These are phyloP conservation scores for Myxozyma monticola DNA, from an alignment of 805 yeast species.

Conservation along the genomic window DNA sequence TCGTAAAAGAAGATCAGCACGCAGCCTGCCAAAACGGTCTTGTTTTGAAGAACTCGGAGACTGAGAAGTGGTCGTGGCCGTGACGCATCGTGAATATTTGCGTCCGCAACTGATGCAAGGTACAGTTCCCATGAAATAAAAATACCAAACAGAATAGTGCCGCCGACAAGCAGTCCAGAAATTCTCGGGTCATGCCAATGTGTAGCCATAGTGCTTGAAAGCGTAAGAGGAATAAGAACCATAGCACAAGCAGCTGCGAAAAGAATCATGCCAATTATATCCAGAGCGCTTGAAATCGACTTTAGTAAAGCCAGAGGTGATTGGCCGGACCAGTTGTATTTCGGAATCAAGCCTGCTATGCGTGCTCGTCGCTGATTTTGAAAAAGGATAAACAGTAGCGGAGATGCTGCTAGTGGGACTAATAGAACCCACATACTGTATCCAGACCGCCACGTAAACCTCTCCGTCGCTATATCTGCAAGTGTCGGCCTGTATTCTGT, in stretches of 20 bases:
- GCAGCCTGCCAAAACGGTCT: constrained; percentile 68
- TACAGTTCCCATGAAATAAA: constrained; percentile 54
- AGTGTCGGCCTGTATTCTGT: constrained; percentile 27
- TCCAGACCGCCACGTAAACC: constrained; percentile 54
- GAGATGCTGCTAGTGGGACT: constrained; percentile 42
- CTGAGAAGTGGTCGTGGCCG: constrained; percentile 54
- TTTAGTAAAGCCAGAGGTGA: background rate
- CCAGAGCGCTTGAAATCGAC: constrained; percentile 48
- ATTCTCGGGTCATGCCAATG: constrained; percentile 56
- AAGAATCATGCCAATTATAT: constrained; percentile 56
- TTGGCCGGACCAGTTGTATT: constrained; percentile 14
- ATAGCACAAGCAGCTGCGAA: constrained; percentile 56
- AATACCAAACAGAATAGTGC: constrained; percentile 53
- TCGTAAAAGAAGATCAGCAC: constrained; percentile 54
- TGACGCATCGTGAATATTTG: constrained; percentile 9
- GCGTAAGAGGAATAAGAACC: constrained; percentile 63
- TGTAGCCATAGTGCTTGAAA: constrained; percentile 56
- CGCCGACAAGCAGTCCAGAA: constrained; percentile 61
- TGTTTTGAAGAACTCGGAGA: constrained; percentile 53
- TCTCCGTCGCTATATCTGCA: constrained; percentile 36
- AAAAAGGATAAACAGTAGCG: constrained; percentile 30
- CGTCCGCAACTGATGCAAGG: constrained; percentile 41
- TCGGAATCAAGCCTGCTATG: constrained; percentile 20
- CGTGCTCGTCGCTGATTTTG: constrained; percentile 28
- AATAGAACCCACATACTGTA: constrained; percentile 52